A percentile compares a stretch with the other conserved stretches of the same genome.
Evolutionary conservation across 441 rosid genomes (phyloP).

Genomic region (Euphorbia corollata): DNA sequence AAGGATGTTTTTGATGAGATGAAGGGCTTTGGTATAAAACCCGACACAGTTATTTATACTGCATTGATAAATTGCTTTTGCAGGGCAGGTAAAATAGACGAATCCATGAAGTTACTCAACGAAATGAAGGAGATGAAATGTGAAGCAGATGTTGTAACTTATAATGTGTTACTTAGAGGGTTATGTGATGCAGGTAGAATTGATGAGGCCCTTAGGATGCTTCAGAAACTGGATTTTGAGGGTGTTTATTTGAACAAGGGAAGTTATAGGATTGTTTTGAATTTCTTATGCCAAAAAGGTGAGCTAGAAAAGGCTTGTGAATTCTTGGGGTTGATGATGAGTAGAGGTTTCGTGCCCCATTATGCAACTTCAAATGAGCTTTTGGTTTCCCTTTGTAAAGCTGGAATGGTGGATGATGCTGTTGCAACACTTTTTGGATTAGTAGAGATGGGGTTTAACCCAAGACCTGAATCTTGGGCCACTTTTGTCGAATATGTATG

Average conservation of each 20-base stretch:
- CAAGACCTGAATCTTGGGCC: conserved; percentile 56
- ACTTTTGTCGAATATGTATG: conserved; percentile 43
- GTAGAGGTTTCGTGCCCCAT: conserved; percentile 58
- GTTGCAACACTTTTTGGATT: conserved; percentile 36
- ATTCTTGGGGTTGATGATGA: conserved; percentile 51
- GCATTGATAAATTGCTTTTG: conserved; percentile 64
- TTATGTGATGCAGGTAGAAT: conserved; percentile 53
- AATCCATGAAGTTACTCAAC: conserved; percentile 50
- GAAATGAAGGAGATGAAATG: conserved; percentile 61
- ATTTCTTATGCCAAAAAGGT: conserved; percentile 44
- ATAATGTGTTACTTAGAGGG: conserved; percentile 64
- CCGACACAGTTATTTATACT: conserved; percentile 61
- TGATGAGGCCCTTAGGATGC: conserved; percentile 53
- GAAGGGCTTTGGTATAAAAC: conserved; percentile 50
- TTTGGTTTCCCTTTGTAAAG: conserved; percentile 45
- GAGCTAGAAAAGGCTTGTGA: conserved; percentile 50
- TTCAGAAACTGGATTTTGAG: conserved; percentile 39
- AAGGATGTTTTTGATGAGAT: conserved; percentile 45
- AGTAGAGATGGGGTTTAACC: conserved; percentile 49
- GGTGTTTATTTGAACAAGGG: conserved; percentile 62
- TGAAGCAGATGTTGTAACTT: conserved; percentile 61
- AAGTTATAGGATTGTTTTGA: conserved; percentile 73
- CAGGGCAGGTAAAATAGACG: conserved; percentile 37
- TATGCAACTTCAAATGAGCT: conserved; percentile 67
- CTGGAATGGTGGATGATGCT: conserved; percentile 47